A percentile compares a stretch with the other conserved stretches of the same genome.
These are phyloP conservation scores for Mortierella alpina DNA, from an alignment of 192 early-diverging fungal genomes.

Conservation along the genomic window DNA sequence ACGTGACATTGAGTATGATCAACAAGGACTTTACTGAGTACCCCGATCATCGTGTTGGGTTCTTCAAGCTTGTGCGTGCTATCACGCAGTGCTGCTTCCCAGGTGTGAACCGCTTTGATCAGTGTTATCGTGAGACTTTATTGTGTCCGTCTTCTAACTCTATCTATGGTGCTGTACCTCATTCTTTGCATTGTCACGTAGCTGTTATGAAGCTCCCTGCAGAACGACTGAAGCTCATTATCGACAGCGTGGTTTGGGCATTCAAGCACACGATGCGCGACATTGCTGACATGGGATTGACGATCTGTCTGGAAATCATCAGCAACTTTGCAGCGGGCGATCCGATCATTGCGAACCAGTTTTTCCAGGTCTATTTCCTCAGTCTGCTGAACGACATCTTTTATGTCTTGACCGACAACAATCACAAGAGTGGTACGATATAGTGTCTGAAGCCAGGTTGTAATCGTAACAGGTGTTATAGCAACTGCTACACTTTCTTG, in stretches of 20 bases:
- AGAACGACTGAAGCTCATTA: slow-evolving; percentile 89
- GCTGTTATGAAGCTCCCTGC: slow-evolving; percentile 84
- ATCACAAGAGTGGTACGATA: slow-evolving; percentile 90
- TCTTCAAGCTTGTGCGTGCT: slow-evolving; percentile 91
- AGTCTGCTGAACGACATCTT: slow-evolving; percentile 95
- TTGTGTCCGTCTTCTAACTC: neutral
- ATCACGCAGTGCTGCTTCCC: slow-evolving; percentile 93
- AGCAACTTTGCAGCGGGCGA: slow-evolving; percentile 84
- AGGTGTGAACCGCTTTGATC: slow-evolving; percentile 55
- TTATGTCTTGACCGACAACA: slow-evolving; percentile 94
- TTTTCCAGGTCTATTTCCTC: slow-evolving; percentile 92
- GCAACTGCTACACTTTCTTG: neutral
- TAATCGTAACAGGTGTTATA: neutral
- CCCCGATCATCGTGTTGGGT: slow-evolving; percentile 95
- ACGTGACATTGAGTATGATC: slow-evolving; percentile 98
- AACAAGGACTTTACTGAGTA: slow-evolving; percentile 97
- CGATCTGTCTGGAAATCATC: slow-evolving; percentile 87
- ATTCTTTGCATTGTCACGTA: slow-evolving; percentile 16
- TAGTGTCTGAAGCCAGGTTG: neutral
- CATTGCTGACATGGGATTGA: slow-evolving; percentile 90
- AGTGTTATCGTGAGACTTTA: neutral
- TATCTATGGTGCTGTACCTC: neutral
- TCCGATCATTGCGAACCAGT: slow-evolving; percentile 77
- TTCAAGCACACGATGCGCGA: slow-evolving; percentile 99
- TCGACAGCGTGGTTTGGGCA: slow-evolving; percentile 96